These are phyloP conservation scores for Venturiaceae sp. DNA, from an alignment of 2,329 filamentous ascomycete species.

Conservation along the genomic window DNA sequence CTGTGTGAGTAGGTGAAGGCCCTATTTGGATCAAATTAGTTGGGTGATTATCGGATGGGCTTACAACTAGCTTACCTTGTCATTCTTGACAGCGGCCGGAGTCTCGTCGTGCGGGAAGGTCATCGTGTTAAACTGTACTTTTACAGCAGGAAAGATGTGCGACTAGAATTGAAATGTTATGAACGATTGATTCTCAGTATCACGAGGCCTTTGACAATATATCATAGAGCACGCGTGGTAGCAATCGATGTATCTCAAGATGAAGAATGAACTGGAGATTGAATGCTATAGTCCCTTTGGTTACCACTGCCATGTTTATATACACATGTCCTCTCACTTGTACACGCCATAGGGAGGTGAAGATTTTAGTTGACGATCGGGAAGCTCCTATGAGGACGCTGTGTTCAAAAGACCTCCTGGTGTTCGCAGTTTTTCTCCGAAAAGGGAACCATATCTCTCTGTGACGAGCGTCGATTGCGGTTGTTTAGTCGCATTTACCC, in stretches of 20 bases:
- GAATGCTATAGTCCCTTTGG: not conserved
- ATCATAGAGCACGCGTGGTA: not conserved
- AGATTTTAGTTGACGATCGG: not conserved
- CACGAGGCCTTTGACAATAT: too few species aligned
- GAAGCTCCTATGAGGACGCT: not conserved
- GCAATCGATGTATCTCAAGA: too few species aligned
- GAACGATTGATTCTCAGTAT: not conserved
- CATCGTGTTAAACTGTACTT: not conserved
- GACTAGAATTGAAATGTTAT: too few species aligned
- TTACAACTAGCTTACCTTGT: conserved; percentile 23
- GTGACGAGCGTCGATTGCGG: too few species aligned
- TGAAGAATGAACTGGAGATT: not conserved
- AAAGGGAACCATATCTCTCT: too few species aligned
- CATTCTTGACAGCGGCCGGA: conserved; percentile 34
- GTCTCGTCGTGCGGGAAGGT: conserved; percentile 25
- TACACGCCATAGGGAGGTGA: not conserved
- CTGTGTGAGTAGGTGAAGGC: conserved; percentile 41
- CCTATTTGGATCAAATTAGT: not conserved
- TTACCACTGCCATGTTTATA: not conserved
- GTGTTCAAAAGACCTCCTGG: not conserved
- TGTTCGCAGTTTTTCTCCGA: too few species aligned
- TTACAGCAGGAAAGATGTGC: too few species aligned
- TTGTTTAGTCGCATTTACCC: not conserved
- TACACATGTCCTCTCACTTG: not conserved
- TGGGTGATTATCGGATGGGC: not conserved